A percentile compares a stretch with the other conserved stretches of the same genome.
phyloP scores from a whole-genome alignment of 2,329 filamentous ascomycete species.

The Pseudopithomyces maydicus region DNA sequence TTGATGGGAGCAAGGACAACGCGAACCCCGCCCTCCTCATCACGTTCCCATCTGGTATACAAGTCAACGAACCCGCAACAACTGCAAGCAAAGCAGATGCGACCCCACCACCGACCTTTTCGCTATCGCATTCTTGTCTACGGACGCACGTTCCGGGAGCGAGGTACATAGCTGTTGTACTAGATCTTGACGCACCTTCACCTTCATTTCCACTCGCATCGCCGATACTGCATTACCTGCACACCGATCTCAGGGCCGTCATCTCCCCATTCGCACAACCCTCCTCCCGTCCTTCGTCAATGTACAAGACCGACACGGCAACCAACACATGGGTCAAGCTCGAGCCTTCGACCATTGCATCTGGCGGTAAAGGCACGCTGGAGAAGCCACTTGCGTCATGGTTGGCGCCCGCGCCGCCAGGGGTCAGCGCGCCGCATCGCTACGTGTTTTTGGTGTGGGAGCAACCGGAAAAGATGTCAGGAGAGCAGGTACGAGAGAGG shows the following conservation, averaged over 20 bases:
- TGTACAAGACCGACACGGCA: not conserved
- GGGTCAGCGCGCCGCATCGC: constrained; percentile 2
- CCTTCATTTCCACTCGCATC: not conserved
- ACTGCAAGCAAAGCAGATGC: not conserved
- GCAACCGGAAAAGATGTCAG: not conserved
- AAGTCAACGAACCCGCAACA: not conserved
- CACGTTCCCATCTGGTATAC: constrained; percentile 1
- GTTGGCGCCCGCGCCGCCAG: not conserved
- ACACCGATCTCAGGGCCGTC: not conserved
- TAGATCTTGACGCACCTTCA: constrained; percentile 3
- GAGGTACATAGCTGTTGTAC: not conserved
- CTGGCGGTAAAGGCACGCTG: not conserved
- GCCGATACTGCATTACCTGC: constrained; percentile 2
- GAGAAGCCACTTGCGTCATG: constrained; percentile 3
- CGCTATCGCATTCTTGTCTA: not conserved
- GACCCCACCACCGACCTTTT: not conserved
- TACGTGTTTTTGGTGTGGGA: constrained; percentile 8
- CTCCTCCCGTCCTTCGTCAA: not conserved
- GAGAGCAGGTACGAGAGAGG: constrained; percentile 1
- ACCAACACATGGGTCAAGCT: constrained; percentile 1
- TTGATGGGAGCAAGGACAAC: not conserved
- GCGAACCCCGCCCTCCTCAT: not conserved
- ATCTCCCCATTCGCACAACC: not conserved
- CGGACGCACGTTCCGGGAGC: constrained; percentile 1
- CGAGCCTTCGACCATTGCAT: not conserved